These are phyloP conservation scores for Drechslerella coelobrocha DNA, from an alignment of 2,329 filamentous ascomycete species.

Conservation along the genomic window DNA sequence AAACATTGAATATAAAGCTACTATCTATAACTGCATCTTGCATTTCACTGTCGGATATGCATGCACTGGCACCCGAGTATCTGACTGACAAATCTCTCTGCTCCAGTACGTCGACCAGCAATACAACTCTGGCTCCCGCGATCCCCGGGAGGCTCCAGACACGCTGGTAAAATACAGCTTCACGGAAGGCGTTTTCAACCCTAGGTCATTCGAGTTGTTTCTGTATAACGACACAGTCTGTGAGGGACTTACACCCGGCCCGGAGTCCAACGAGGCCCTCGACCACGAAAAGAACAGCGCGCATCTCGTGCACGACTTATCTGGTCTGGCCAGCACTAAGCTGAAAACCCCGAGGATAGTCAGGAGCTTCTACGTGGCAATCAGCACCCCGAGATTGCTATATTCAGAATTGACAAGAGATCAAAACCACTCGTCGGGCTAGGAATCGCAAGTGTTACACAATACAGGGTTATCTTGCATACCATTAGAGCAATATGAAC, in stretches of 20 bases:
- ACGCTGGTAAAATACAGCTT: constrained; percentile 35
- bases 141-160: constrained; percentile 29
- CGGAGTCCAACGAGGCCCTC: background rate
- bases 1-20: too few species aligned
- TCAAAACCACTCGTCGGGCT: background rate
- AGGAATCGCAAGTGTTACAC: too few species aligned
- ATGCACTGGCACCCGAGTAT: too few species aligned
- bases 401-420: background rate
- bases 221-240: constrained; percentile 35
- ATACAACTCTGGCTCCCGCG: constrained; percentile 16
- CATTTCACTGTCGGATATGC: too few species aligned
- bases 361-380: constrained; percentile 36
- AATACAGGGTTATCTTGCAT: too few species aligned
- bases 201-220: constrained; percentile 10
- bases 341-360: constrained; percentile 27
- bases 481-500: too few species aligned
- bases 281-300: constrained; percentile 5
- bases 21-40: too few species aligned
- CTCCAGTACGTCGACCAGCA: constrained; percentile 23
- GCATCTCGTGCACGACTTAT: constrained; percentile 24
- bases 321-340: constrained; percentile 14
- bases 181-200: constrained; percentile 28
- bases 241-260: constrained; percentile 15
- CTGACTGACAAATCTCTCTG: too few species aligned
- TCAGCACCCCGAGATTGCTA: constrained; percentile 17